Evolutionary conservation across 306 rosid genomes (phyloP).

Genomic region (Prunus dulcis): DNA sequence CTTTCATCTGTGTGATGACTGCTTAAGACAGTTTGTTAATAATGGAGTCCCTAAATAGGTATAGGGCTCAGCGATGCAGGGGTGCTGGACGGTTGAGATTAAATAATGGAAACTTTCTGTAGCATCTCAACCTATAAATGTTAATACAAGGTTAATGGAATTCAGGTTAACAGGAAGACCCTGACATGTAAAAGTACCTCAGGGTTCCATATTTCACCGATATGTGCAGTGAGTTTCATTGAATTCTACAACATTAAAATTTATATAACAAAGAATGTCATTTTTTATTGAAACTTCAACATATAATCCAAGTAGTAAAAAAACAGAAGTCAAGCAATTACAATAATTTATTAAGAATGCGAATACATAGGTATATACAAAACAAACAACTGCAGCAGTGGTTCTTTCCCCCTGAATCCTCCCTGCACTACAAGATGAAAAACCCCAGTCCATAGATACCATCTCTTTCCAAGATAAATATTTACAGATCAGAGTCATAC

Average conservation of each 20-base stretch:
- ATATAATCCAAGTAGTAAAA: slow-evolving; percentile 13
- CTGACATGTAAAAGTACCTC: background rate
- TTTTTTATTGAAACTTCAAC: slow-evolving; percentile 9
- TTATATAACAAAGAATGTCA: background rate
- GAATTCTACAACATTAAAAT: background rate
- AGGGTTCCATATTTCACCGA: background rate
- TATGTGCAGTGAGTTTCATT: background rate
- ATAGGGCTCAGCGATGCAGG: too few relatives aligned
- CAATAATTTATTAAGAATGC: slow-evolving; percentile 35
- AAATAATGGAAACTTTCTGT: background rate
- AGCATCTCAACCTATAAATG: background rate
- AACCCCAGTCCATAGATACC: slow-evolving; percentile 23
- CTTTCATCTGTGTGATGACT: background rate
- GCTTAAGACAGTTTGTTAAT: background rate
- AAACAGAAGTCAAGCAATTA: slow-evolving; percentile 18
- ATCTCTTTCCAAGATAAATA: slow-evolving; percentile 40
- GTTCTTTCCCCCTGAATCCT: slow-evolving; percentile 28
- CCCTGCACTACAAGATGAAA: slow-evolving; percentile 39
- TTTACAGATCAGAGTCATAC: slow-evolving; percentile 52
- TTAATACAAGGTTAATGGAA: too few relatives aligned
- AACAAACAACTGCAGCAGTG: slow-evolving; percentile 35
- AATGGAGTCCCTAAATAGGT: too few relatives aligned
- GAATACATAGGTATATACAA: slow-evolving; percentile 30
- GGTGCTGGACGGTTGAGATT: background rate
- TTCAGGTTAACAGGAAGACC: background rate